A percentile compares a stretch with the other conserved stretches of the same genome.
Conservation (phyloP, 1,139 yeast species). For the Lodderomyces metapsilosis region DNA sequence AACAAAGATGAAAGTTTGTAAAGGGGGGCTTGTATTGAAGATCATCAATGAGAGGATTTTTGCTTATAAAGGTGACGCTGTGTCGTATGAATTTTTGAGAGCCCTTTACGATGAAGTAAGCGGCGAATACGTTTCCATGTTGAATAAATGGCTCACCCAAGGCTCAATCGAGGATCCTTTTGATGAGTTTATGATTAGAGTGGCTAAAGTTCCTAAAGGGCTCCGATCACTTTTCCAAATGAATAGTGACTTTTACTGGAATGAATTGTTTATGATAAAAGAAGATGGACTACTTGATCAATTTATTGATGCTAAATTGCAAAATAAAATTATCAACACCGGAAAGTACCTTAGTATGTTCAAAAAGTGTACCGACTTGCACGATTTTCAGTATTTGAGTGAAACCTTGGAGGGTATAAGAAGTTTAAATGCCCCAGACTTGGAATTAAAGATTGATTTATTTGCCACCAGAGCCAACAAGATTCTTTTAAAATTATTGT, state of each 20-base stretch:
- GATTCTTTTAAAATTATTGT: constrained; percentile 55
- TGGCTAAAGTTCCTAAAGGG: constrained; percentile 32
- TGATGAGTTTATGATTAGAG: constrained; percentile 75
- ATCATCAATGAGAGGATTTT: constrained; percentile 60
- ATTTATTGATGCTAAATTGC: constrained; percentile 53
- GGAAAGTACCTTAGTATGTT: constrained; percentile 84
- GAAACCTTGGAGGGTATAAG: constrained; percentile 30
- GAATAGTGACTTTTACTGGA: constrained; percentile 81
- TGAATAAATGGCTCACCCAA: constrained; percentile 72
- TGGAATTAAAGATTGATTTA: constrained; percentile 56
- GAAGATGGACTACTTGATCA: constrained; percentile 76
- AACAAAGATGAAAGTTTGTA: constrained; percentile 49
- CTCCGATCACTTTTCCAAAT: constrained; percentile 39
- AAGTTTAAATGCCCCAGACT: constrained; percentile 55
- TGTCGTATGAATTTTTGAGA: constrained; percentile 51
- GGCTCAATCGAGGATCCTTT: constrained; percentile 80
- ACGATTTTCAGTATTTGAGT: constrained; percentile 23
- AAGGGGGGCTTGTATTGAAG: constrained; percentile 66
- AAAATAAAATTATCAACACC: constrained; percentile 67
- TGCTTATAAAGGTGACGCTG: constrained; percentile 64
- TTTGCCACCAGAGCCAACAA: constrained; percentile 72
- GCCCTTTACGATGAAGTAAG: constrained; percentile 60
- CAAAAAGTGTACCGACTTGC: constrained; percentile 52
- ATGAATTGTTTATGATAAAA: constrained; percentile 72
- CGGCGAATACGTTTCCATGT: constrained; percentile 61